Percentiles rank a stretch among this genome's conserved stretches.
These are phyloP conservation scores for Solanum hybrid DNA, from an alignment of 305 asterid species.

Conservation along the genomic window DNA sequence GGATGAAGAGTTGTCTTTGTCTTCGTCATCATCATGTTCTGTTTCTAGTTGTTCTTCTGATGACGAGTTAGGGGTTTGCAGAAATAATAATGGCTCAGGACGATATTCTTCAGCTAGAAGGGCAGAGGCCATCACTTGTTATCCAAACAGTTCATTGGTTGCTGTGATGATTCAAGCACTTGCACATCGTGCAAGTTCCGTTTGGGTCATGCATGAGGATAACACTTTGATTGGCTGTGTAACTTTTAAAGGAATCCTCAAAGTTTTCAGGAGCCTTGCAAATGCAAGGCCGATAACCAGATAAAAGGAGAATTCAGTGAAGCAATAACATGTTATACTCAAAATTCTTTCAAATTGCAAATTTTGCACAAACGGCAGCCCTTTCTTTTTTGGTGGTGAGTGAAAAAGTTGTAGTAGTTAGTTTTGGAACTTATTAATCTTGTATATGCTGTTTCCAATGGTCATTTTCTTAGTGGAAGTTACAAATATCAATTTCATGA, in stretches of 20 bases:
- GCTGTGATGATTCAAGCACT: constrained; percentile 83
- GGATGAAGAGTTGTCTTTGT: constrained; percentile 30
- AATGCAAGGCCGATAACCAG: constrained; percentile 7
- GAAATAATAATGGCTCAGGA: constrained; percentile 23
- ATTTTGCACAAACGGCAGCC: not conserved
- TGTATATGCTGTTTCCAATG: not conserved
- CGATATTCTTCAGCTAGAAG: constrained; percentile 38
- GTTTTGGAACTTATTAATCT: not conserved
- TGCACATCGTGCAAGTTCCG: constrained; percentile 50
- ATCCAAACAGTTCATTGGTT: constrained; percentile 53
- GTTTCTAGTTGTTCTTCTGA: constrained; percentile 30
- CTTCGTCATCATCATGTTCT: constrained; percentile 13
- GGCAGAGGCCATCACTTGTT: constrained; percentile 57
- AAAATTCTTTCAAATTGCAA: not conserved
- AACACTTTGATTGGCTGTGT: constrained; percentile 51
- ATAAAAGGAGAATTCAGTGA: not conserved
- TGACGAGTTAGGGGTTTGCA: constrained; percentile 40
- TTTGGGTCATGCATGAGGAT: constrained; percentile 77
- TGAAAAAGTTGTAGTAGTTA: not conserved
- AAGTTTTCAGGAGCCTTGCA: constrained; percentile 32
- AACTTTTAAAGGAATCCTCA: constrained; percentile 46
- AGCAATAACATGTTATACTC: not conserved
- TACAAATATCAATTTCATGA: not conserved
- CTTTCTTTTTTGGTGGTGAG: not conserved
- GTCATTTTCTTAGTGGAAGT: not conserved